Percentiles rank a stretch among this genome's conserved stretches.
Evolutionary conservation across 192 early-diverging fungal species (phyloP).

Genomic region (Backusella liffmaniae): DNA sequence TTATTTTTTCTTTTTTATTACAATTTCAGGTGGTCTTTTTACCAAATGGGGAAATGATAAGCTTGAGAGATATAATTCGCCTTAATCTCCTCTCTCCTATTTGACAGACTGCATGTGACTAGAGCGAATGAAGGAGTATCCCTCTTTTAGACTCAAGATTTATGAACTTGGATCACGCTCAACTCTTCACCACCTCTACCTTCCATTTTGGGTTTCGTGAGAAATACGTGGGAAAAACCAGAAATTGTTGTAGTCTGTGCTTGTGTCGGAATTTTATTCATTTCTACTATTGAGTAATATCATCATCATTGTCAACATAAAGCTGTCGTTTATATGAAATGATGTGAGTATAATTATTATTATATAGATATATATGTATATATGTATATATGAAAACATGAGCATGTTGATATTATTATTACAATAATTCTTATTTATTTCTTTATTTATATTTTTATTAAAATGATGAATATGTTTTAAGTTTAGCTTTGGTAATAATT

Average conservation of each 20-base stretch:
- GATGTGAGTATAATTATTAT: not conserved
- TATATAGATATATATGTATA: not conserved
- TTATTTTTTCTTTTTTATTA: not conserved
- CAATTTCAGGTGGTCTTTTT: slow-evolving; percentile 3
- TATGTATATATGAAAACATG: not conserved
- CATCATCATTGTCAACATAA: not conserved
- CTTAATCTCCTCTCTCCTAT: slow-evolving; percentile 6
- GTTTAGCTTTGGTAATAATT: not conserved
- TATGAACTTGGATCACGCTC: slow-evolving; percentile 18
- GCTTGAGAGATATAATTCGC: slow-evolving; percentile 4
- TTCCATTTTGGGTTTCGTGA: slow-evolving; percentile 20
- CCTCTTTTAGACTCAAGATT: not conserved
- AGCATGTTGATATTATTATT: not conserved
- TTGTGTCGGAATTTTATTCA: not conserved
- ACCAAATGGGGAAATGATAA: slow-evolving; percentile 6
- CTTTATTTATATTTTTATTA: not conserved
- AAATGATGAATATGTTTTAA: not conserved
- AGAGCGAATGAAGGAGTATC: slow-evolving; percentile 1
- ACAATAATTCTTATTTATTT: not conserved
- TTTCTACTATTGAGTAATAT: not conserved
- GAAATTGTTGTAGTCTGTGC: not conserved
- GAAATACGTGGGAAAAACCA: slow-evolving; percentile 20
- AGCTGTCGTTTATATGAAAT: not conserved
- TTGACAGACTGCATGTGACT: slow-evolving; percentile 18
- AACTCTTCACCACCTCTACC: slow-evolving; percentile 6